Base-by-base conservation (phyloP, 163 green algal genomes). In the Scenedesmus sp. region DNA sequence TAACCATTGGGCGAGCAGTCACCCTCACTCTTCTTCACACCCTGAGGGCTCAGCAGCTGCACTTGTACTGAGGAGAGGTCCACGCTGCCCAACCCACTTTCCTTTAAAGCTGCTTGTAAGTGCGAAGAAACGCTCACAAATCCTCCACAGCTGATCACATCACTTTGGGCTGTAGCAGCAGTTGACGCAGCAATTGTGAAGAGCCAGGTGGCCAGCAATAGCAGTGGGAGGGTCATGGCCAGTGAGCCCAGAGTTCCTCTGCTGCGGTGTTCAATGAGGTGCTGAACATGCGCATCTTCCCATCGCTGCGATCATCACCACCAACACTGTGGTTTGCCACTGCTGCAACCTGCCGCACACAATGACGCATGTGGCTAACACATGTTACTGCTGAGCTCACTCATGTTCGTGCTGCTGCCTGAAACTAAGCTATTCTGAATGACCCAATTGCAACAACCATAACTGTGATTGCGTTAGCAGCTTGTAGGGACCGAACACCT, bases 1-100 rank as follows among this genome's bases (percentile, higher is more conserved):
- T 91, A 91, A 16, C 86, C 86, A 46, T 91, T 91, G 37, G 86
- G 86, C 15, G 73, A 79, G 86, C 86, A 91, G 79, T 91, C 73
- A 3, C 83, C 83, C 40, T 91, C 86, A 10, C 26, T 61, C 10
- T 46, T 46, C 49, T 80, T 91, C 24, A 91, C 86, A 15, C 86
- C 86, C 6, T 51, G n/a, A n/a, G 86, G 46, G 37, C 44, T 70
- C 30, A 86, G 35, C 73, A 91, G 35, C 35, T 80, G 43, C 12
- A 91, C 82, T 6, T 46, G 44, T 4, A 90, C 73, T 24, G 70
- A 37, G 6, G 73, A 86, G 20, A 91, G 53, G 76, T 91, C 86
- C 18, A 51, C 18, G 3, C 13, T 43, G 30, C 3, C 61, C 79
- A 49, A 18, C 33, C 72, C 70, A 72, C 46, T 4, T 4, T 26